These are phyloP conservation scores for Crucihimalaya himalaica DNA, from an alignment of 345 rosid species.

Conservation along the genomic window DNA sequence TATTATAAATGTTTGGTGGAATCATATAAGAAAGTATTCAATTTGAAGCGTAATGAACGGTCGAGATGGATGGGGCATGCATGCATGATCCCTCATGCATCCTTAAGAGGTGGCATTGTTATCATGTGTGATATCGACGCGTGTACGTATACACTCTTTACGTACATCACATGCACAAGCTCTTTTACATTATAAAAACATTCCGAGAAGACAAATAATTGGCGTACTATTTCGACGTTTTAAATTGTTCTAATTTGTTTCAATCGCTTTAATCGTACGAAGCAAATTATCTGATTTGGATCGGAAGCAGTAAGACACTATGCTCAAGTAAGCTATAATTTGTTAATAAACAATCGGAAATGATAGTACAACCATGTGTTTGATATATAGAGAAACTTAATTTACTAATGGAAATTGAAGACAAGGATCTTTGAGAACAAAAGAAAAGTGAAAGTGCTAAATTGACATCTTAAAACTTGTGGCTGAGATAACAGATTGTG, in stretches of 20 bases:
- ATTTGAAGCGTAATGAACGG: conserved; percentile 32
- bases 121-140: conserved; percentile 36
- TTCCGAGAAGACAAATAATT: conserved; percentile 12
- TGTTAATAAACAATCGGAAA: no score
- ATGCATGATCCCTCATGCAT: conserved; percentile 40
- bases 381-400: not conserved
- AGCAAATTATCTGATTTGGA: conserved; percentile 16
- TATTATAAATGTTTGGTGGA: conserved; percentile 23
- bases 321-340: not conserved
- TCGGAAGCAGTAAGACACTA: not conserved
- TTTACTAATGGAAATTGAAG: not conserved
- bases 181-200: conserved; percentile 21
- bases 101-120: conserved; percentile 43
- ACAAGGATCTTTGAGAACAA: not conserved
- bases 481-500: conserved; percentile 19
- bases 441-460: conserved; percentile 13
- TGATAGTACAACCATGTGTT: not conserved
- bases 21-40: conserved; percentile 8
- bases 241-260: not conserved
- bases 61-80: conserved; percentile 35
- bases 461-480: conserved; percentile 32
- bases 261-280: not conserved
- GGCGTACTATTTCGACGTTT: not conserved
- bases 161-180: conserved; percentile 37
- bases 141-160: conserved; percentile 31